Percentiles rank a stretch among this genome's conserved stretches.
Evolutionary conservation across 345 rosid species (phyloP).

Genomic region (Dimocarpus longan): DNA sequence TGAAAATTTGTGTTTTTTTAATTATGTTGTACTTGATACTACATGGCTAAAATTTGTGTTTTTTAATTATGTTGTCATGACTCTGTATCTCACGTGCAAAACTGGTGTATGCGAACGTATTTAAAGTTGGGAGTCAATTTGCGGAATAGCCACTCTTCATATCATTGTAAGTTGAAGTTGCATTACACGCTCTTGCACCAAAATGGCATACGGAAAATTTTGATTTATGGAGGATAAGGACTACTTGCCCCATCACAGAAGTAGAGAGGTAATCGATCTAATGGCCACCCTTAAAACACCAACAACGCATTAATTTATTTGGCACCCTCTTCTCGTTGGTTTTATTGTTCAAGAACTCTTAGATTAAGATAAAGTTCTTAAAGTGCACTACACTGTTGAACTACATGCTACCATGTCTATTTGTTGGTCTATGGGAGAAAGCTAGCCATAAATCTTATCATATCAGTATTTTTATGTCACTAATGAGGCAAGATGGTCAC

Average conservation of each 20-base stretch:
- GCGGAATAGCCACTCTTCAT: background rate
- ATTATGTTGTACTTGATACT: background rate
- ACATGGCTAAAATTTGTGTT: background rate
- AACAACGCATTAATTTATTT: no score
- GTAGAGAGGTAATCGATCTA: no score
- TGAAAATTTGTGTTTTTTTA: background rate
- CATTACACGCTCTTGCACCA: no score
- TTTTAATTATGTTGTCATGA: background rate
- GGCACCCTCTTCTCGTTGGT: no score
- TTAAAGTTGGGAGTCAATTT: background rate
- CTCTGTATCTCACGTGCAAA: background rate
- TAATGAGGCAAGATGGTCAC: background rate
- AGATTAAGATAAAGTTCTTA: no score
- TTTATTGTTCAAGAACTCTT: no score
- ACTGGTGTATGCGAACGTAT: background rate
- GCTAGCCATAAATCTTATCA: background rate
- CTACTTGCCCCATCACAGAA: no score
- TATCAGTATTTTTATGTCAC: background rate
- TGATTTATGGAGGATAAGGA: no score
- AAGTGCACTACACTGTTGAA: no score
- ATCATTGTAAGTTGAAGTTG: no score
- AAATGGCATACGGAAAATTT: no score
- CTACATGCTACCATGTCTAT: background rate
- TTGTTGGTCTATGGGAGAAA: background rate
- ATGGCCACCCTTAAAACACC: no score